phyloP scores from a whole-genome alignment of 2,329 filamentous ascomycete species.

The Exophiala dermatitidis region DNA sequence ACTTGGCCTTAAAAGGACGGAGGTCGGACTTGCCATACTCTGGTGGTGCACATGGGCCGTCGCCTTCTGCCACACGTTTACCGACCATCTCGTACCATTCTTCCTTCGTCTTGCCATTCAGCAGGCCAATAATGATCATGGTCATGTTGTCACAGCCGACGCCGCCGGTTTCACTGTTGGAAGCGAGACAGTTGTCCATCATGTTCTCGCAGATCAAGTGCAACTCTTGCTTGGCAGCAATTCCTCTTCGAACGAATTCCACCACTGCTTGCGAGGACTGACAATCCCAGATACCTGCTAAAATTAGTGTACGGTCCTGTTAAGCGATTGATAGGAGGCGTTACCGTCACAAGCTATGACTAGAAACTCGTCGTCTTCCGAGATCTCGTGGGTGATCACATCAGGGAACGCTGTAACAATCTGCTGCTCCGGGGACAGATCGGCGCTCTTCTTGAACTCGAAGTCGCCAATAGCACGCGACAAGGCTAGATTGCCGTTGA shows the following conservation, averaged over 20 bases:
- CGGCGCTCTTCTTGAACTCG: slow-evolving; percentile 98
- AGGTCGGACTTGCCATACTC: slow-evolving; percentile 86
- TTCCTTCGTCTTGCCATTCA: slow-evolving; percentile 87
- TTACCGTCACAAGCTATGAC: slow-evolving; percentile 87
- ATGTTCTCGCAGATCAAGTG: slow-evolving; percentile 98
- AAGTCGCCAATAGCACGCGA: slow-evolving; percentile 98
- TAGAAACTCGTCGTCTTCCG: slow-evolving; percentile 89
- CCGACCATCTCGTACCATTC: slow-evolving; percentile 97
- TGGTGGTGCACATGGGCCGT: slow-evolving; percentile 95
- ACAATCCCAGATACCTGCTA: slow-evolving; percentile 94
- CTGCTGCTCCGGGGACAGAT: slow-evolving; percentile 94
- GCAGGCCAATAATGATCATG: slow-evolving; percentile 82
- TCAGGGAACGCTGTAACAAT: slow-evolving; percentile 97
- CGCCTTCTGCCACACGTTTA: slow-evolving; percentile 87
- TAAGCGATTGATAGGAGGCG: background rate
- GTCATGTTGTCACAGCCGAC: slow-evolving; percentile 99
- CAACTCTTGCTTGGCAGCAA: slow-evolving; percentile 91
- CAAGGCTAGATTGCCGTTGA: slow-evolving; percentile 94
- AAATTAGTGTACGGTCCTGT: slow-evolving; percentile 6
- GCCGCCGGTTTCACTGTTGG: slow-evolving; percentile 94
- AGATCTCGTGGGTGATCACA: slow-evolving; percentile 82
- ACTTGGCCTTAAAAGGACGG: slow-evolving; percentile 34
- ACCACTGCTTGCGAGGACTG: slow-evolving; percentile 96
- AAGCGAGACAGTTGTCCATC: slow-evolving; percentile 99
- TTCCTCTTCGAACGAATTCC: slow-evolving; percentile 92